These are phyloP conservation scores for Solanum appendiculatum DNA, from an alignment of 257 asterid species.

Conservation along the genomic window DNA sequence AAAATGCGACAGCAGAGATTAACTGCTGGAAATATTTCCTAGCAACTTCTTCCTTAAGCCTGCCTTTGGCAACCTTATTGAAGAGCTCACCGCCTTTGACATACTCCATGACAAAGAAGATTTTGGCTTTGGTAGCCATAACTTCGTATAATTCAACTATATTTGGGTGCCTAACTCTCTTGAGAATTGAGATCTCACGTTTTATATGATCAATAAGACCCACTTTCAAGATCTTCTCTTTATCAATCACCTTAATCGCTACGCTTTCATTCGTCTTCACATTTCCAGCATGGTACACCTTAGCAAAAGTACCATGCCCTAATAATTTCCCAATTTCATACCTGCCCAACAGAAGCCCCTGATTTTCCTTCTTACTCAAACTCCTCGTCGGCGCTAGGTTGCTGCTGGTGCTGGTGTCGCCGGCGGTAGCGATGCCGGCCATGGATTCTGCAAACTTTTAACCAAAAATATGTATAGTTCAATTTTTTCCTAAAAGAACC, in stretches of 20 bases:
- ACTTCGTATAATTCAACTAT: slow-evolving; percentile 87
- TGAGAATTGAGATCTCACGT: slow-evolving; percentile 86
- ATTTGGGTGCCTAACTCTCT: slow-evolving; percentile 92
- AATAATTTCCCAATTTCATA: slow-evolving; percentile 65
- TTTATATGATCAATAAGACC: slow-evolving; percentile 73
- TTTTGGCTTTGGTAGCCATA: slow-evolving; percentile 84
- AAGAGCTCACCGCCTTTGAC: slow-evolving; percentile 91
- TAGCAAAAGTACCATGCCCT: slow-evolving; percentile 90
- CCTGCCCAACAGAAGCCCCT: slow-evolving; percentile 54
- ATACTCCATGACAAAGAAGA: slow-evolving; percentile 85
- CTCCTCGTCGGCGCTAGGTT: slow-evolving; percentile 8
- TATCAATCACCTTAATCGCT: slow-evolving; percentile 85
- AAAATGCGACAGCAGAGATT: slow-evolving; percentile 77
- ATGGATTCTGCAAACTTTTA: not conserved
- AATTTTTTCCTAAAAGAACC: not conserved
- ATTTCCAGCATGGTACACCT: slow-evolving; percentile 80
- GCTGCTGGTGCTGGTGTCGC: slow-evolving; percentile 1
- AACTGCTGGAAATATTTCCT: slow-evolving; percentile 76
- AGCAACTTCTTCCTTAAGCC: slow-evolving; percentile 77
- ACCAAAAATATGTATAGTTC: not conserved
- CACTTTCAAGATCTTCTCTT: slow-evolving; percentile 70
- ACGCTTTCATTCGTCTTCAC: slow-evolving; percentile 58
- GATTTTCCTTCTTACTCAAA: slow-evolving; percentile 29
- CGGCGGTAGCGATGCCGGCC: slow-evolving; percentile 2
- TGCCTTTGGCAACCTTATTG: slow-evolving; percentile 82